phyloP scores from a whole-genome alignment of 140 eudicot species.

The Flaveria floridana region DNA sequence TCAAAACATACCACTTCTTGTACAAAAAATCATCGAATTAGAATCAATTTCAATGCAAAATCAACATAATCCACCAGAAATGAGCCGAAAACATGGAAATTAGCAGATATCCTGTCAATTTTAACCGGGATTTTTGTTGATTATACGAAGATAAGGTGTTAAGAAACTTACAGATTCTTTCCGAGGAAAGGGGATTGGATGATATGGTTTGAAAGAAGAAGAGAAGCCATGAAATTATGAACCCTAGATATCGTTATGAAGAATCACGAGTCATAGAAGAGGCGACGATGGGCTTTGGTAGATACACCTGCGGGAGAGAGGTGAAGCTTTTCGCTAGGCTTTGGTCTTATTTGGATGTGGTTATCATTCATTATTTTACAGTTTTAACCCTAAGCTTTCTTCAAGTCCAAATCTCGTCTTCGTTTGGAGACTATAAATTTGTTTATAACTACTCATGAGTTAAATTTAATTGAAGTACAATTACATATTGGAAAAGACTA shows the following conservation, averaged over 20 bases:
- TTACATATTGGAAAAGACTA: too few relatives aligned
- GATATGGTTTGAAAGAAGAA: conserved; percentile 47
- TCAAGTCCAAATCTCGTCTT: not conserved
- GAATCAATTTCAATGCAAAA: not conserved
- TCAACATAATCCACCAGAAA: not conserved
- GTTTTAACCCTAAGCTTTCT: not conserved
- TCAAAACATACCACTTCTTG: not conserved
- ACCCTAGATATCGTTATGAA: conserved; percentile 30
- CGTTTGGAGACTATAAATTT: not conserved
- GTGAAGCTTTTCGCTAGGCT: conserved; percentile 6
- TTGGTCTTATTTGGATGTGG: conserved; percentile 23
- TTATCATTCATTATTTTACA: not conserved
- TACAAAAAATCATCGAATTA: conserved; percentile 5
- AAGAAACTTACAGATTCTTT: conserved; percentile 49
- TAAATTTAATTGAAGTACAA: too few relatives aligned
- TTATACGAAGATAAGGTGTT: conserved; percentile 20
- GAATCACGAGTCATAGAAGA: conserved; percentile 28
- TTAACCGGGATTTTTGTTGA: not conserved
- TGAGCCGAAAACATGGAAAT: not conserved
- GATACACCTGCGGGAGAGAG: conserved; percentile 25
- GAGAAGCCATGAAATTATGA: conserved; percentile 44
- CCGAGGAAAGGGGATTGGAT: conserved; percentile 58
- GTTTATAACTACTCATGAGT: too few relatives aligned
- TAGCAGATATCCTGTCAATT: not conserved
- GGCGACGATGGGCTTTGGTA: conserved; percentile 23